Evolutionary conservation across 2,329 filamentous ascomycete genomes (phyloP).

Genomic region (Dothiorella sarmentorum): DNA sequence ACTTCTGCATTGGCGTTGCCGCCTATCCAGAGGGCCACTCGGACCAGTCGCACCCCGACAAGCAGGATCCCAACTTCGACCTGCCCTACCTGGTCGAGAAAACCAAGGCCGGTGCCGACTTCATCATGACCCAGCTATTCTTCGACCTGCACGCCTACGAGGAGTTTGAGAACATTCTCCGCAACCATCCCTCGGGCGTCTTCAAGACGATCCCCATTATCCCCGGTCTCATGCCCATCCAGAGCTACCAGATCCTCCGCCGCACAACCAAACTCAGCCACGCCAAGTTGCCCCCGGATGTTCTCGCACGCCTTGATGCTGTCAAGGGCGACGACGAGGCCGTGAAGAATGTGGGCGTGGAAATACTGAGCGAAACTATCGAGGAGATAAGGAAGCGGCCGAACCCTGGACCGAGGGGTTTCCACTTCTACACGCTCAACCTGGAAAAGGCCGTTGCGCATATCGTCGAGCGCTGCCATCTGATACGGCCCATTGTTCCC

Average conservation of each 20-base stretch:
- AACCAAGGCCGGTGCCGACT: constrained; percentile 86
- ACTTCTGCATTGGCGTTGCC: constrained; percentile 94
- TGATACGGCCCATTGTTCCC: constrained; percentile 61
- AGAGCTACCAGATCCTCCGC: constrained; percentile 94
- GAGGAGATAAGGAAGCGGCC: constrained; percentile 66
- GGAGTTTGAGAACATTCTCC: constrained; percentile 70
- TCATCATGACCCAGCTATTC: constrained; percentile 98
- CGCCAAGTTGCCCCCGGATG: constrained; percentile 69
- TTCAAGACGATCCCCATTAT: constrained; percentile 89
- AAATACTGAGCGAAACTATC: constrained; percentile 81
- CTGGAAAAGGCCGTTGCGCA: constrained; percentile 94
- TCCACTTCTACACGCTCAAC: constrained; percentile 97
- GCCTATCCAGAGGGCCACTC: constrained; percentile 94
- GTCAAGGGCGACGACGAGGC: constrained; percentile 77
- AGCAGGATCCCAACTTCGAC: constrained; percentile 63
- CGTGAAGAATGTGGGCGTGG: constrained; percentile 75
- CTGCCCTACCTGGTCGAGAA: constrained; percentile 89
- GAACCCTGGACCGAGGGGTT: constrained; percentile 53
- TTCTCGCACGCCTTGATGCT: constrained; percentile 67
- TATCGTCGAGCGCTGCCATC: constrained; percentile 77
- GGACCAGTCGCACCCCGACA: constrained; percentile 83
- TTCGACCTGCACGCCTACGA: constrained; percentile 85
- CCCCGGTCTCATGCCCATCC: constrained; percentile 94
- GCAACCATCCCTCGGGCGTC: constrained; percentile 75
- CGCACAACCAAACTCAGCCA: constrained; percentile 93